A percentile compares a stretch with the other conserved stretches of the same genome.
These are phyloP conservation scores for Entomophthora muscae DNA, from an alignment of 371 early-diverging fungal species.

Conservation along the genomic window DNA sequence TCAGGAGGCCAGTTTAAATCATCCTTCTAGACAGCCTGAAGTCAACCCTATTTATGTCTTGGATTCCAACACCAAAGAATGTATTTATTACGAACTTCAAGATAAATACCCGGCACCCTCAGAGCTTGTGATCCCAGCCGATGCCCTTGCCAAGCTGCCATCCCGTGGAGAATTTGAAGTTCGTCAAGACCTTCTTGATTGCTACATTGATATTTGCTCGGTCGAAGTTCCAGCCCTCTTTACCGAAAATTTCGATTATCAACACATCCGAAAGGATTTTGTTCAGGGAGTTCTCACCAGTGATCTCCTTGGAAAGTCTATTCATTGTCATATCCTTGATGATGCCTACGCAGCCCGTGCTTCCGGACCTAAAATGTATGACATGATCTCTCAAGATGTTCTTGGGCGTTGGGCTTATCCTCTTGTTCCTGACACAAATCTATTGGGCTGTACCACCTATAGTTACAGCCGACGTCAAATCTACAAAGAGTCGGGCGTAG, in stretches of 20 bases:
- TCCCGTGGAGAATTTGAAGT: conserved; percentile 51
- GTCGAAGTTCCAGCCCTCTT: conserved; percentile 82
- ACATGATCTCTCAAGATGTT: conserved; percentile 69
- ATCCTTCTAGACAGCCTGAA: conserved; percentile 24
- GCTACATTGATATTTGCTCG: conserved; percentile 82
- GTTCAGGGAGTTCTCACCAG: conserved; percentile 80
- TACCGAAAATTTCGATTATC: conserved; percentile 95
- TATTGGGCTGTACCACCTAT: conserved; percentile 44
- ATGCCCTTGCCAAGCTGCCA: conserved; percentile 24
- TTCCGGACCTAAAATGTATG: conserved; percentile 63
- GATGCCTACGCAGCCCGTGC: conserved; percentile 76
- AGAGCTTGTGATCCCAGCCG: conserved; percentile 35
- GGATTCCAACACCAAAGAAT: conserved; percentile 54
- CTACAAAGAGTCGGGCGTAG: conserved; percentile 65
- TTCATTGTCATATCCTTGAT: conserved; percentile 58
- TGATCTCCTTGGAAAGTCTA: conserved; percentile 72
- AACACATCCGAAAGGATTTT: conserved; percentile 75
- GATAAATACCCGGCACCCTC: conserved; percentile 40
- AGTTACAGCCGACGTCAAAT: conserved; percentile 55
- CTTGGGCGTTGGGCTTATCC: conserved; percentile 86
- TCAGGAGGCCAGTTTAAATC: conserved; percentile 35
- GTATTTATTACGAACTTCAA: conserved; percentile 63
- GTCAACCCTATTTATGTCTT: conserved; percentile 69
- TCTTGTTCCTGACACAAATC: conserved; percentile 75
- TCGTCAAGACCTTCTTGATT: conserved; percentile 83